These are phyloP conservation scores for Xylaria sp. DNA, from an alignment of 2,329 filamentous ascomycete genomes.

Conservation along the genomic window DNA sequence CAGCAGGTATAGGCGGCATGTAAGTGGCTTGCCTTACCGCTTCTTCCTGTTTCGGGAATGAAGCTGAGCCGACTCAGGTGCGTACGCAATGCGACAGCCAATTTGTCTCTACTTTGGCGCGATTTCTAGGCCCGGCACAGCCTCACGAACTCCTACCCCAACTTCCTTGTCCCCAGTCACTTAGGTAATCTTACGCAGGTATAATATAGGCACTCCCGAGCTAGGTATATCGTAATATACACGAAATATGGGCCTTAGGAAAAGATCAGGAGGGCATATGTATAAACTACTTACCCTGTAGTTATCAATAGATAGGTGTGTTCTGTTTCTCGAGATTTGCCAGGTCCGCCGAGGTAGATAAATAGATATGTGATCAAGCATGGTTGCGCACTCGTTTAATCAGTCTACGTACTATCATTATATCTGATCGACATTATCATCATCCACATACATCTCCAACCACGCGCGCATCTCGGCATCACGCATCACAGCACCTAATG, in stretches of 20 bases:
- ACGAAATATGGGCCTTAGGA: neutral
- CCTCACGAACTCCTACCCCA: constrained; percentile 10
- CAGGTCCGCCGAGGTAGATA: too few relatives aligned
- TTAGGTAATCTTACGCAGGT: neutral
- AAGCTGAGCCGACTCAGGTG: constrained; percentile 15
- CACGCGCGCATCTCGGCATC: constrained; percentile 33
- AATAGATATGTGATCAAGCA: too few relatives aligned
- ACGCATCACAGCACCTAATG: constrained; percentile 30
- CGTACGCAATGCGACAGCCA: constrained; percentile 15
- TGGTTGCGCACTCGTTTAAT: too few relatives aligned
- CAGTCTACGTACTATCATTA: neutral
- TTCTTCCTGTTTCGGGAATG: constrained; percentile 20
- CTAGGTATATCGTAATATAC: too few relatives aligned
- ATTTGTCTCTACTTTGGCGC: neutral
- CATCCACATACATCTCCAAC: constrained; percentile 31
- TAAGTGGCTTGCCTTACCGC: constrained; percentile 25
- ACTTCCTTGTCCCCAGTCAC: neutral
- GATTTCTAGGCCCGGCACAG: constrained; percentile 19
- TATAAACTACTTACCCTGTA: neutral
- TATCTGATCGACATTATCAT: constrained; percentile 1
- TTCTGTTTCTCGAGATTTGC: too few relatives aligned
- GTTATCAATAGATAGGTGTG: neutral
- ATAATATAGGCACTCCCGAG: too few relatives aligned
- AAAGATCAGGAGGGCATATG: too few relatives aligned
- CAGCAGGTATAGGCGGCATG: neutral